A percentile compares a stretch with the other conserved stretches of the same genome.
Conservation (phyloP, 2,329 filamentous ascomycete species). For the Xylaria arbuscula region DNA sequence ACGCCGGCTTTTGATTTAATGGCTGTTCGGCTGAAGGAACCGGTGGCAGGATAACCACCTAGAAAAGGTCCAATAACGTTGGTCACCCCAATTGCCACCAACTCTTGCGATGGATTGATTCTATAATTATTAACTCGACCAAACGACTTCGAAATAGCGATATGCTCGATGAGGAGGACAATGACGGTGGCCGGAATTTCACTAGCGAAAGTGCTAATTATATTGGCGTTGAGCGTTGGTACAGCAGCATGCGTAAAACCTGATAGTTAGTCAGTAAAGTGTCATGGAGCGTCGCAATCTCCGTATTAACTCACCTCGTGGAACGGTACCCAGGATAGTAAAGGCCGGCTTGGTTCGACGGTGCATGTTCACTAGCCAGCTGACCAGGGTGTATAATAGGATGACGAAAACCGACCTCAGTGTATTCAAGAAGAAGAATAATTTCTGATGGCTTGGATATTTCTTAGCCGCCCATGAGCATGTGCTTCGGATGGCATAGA, state of each 20-base stretch:
- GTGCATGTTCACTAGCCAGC: slow-evolving; percentile 82
- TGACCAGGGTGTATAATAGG: slow-evolving; percentile 89
- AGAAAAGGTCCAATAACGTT: slow-evolving; percentile 93
- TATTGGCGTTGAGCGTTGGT: slow-evolving; percentile 72
- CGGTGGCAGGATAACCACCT: slow-evolving; percentile 90
- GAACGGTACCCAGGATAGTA: slow-evolving; percentile 79
- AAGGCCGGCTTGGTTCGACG: slow-evolving; percentile 73
- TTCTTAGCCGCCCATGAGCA: slow-evolving; percentile 76
- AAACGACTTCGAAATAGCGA: slow-evolving; percentile 97
- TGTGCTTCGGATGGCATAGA: slow-evolving; percentile 78
- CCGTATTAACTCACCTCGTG: slow-evolving; percentile 67
- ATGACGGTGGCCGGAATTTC: slow-evolving; percentile 89
- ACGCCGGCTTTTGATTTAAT: slow-evolving; percentile 98
- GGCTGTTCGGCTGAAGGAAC: slow-evolving; percentile 94
- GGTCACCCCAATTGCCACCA: slow-evolving; percentile 91
- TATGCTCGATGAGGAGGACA: slow-evolving; percentile 96
- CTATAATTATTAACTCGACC: slow-evolving; percentile 95
- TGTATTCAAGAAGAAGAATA: slow-evolving; percentile 91
- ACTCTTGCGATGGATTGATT: slow-evolving; percentile 94
- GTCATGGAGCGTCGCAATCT: slow-evolving; percentile 16
- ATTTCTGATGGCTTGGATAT: slow-evolving; percentile 74
- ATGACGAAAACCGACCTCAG: slow-evolving; percentile 93
- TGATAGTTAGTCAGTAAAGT: slow-evolving; percentile 46
- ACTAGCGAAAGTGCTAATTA: slow-evolving; percentile 75
- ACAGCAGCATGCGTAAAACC: slow-evolving; percentile 84